Conservation (phyloP, 768 basidiomycete genomes). For the Sistotremastrum suecicum region DNA sequence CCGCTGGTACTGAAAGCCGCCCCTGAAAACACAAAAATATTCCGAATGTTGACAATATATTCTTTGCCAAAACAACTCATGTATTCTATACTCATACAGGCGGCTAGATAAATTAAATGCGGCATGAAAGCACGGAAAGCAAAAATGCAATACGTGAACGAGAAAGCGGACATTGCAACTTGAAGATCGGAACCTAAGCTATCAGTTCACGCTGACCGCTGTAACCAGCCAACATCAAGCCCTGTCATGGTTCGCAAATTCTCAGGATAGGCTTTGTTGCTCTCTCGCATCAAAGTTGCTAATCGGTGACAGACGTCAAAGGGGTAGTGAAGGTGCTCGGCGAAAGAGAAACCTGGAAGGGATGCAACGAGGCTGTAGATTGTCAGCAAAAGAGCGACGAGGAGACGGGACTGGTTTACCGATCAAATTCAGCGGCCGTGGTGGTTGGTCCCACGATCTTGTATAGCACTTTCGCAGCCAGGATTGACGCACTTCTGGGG, state of each 20-base stretch:
- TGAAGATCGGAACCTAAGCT: too few relatives aligned
- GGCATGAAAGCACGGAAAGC: too few relatives aligned
- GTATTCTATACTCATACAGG: too few relatives aligned
- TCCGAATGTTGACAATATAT: too few relatives aligned
- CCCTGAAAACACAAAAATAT: too few relatives aligned
- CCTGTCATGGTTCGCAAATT: conserved; percentile 67
- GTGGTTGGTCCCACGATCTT: conserved; percentile 57
- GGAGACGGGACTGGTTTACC: conserved; percentile 21
- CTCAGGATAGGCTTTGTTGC: conserved; percentile 63
- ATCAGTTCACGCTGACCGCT: conserved; percentile 15
- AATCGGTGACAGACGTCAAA: conserved; percentile 62
- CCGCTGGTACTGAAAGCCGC: too few relatives aligned
- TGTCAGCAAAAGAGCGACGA: conserved; percentile 1
- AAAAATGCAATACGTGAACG: too few relatives aligned
- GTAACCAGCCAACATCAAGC: conserved; percentile 71
- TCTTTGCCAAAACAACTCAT: too few relatives aligned
- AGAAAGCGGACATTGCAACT: too few relatives aligned
- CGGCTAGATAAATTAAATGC: too few relatives aligned
- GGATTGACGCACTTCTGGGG: conserved; percentile 45
- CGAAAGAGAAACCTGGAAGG: conserved; percentile 74
- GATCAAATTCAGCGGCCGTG: conserved; percentile 34
- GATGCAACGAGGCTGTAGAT: conserved; percentile 1
- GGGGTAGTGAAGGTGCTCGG: conserved; percentile 81
- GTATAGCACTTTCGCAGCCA: conserved; percentile 76
- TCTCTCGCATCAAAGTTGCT: conserved; percentile 57